Base-by-base conservation (phyloP, 176 grass and related monocot species). In the Hsuehochloa calcarea region DNA sequence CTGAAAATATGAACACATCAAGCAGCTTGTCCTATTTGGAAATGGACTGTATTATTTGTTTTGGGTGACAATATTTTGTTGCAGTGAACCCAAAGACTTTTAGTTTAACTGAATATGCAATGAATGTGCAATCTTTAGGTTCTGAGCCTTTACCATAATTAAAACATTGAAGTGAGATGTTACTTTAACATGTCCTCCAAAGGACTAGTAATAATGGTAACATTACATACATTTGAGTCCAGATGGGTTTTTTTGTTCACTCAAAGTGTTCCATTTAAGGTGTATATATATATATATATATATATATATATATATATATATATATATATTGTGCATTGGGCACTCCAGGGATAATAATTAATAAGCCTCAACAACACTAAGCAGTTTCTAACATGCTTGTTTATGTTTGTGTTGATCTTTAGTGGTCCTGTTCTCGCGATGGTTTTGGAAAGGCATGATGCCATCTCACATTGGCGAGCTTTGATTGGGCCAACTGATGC, bases 401-500 rank as follows among this genome's bases (percentile, higher is more conserved):
- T 84, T 86, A 38, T 79, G 41, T 75, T 82, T 47, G 37, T 77
- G 23, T 79, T 90, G 5, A 78, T 90, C 47, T 82, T 85, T 45
- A 97, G 95, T 66, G 95, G 92, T 61, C 90, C 90, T 54, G 89
- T 93, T 81, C 74, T 80, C 4, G 60, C 58, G 59, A 95, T 97
- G 92, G 79, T 97, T 93, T 81, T 97, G 87, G 92, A 95, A 89
- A 93, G 83, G 68, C 71, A 43, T 52, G 84, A 95, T 74, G 95
- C 89, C 19, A 65, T 95, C 80, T 68, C 83, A 43, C 87, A 92
- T 5, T 98, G 95, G 95, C 80, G 95, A 77, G 71, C 68, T 87
- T 86, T 98, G 90, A 95, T 95, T 78, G 95, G 95, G 35, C 95
- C 93, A 74, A 98, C 95, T 74, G 87, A 98, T 89, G 89, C 95